Evolutionary conservation across 495 filamentous ascomycete species (phyloP), one percentile per base, ranked within the genome.

Genomic region (Penicillium odoratum): DNA sequence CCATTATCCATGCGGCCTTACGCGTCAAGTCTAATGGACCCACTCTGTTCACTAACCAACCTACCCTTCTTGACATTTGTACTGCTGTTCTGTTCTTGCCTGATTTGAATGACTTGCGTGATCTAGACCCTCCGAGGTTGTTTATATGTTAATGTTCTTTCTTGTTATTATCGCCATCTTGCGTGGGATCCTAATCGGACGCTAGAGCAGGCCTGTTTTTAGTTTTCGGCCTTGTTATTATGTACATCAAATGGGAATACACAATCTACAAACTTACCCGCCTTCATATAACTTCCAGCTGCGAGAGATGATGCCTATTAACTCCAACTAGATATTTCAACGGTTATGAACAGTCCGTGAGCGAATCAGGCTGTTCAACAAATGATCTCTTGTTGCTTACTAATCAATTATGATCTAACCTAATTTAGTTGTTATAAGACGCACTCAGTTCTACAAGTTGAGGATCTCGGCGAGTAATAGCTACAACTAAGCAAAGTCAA

Each of bases 231-330:
- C 44, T 47, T 51, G 49, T 33, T 21, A 51, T 13, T 26, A 28
- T 51, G 49, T 51, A 51, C 33, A 51, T 40, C 49, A 26, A 38
- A 31, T 4, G n/a, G 28, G 47, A 7, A 28, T 47, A 28, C 28
- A 30, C 30, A 34, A 29, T n/a, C 3, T 26, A 11, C 7, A 9
- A 21, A 21, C 21, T 21, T 21, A 2, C 21, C 21, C 21, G 21
- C 21, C 21, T 21, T n/a, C n/a, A n/a, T n/a, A 21, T 2, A 21
- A 21, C 21, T 2, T 21, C 21, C 21, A 21, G 21, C 21, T 21
- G 21, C 1, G 21, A 21, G 21, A 21, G 21, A 21, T 21, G 21
- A 21, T 21, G 21, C 2, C 21, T 21, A 1, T 21, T 21, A 21
- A 21, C 21, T 21, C 21, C 21, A 21, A 21, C 1, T 21, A 2